phyloP scores from a whole-genome alignment of 441 rosid genomes.

The Populus hybrid region DNA sequence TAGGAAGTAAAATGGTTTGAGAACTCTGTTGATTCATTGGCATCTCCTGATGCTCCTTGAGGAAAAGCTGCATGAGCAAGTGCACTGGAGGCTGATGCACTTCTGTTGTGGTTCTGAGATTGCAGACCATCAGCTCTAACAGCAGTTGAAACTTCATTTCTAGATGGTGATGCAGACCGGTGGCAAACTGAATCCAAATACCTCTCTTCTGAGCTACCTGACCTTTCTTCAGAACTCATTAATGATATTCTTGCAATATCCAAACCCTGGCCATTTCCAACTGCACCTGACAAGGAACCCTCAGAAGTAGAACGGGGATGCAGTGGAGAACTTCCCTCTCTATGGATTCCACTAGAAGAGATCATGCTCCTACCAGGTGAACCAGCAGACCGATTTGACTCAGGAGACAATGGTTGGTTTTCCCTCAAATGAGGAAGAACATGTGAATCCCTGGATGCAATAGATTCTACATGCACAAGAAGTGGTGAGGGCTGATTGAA shows the following conservation, averaged over 20 bases:
- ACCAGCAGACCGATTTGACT: conserved; percentile 41
- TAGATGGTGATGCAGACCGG: conserved; percentile 48
- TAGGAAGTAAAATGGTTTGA: conserved; percentile 53
- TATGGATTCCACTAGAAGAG: conserved; percentile 40
- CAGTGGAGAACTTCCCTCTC: conserved; percentile 52
- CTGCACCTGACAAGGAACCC: conserved; percentile 41
- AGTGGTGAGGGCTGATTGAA: conserved; percentile 58
- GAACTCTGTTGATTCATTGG: conserved; percentile 53
- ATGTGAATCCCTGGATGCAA: conserved; percentile 30
- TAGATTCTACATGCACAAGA: conserved; percentile 49
- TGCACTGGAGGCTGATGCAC: conserved; percentile 55
- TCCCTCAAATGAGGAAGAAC: conserved; percentile 32
- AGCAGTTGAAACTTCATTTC: conserved; percentile 41
- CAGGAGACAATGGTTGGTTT: conserved; percentile 45
- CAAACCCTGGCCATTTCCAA: conserved; percentile 42
- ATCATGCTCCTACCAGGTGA: conserved; percentile 43
- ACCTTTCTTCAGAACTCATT: conserved; percentile 48
- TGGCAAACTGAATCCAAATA: conserved; percentile 42
- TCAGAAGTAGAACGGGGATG: conserved; percentile 62
- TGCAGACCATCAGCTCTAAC: conserved; percentile 32
- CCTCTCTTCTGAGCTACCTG: conserved; percentile 43
- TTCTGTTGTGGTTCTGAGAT: conserved; percentile 47
- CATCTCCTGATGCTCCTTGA: conserved; percentile 44
- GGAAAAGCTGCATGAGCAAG: conserved; percentile 42
- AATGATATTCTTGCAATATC: conserved; percentile 43